phyloP scores from a whole-genome alignment of 495 filamentous ascomycete genomes.

The Lasiosphaeris hirsuta region DNA sequence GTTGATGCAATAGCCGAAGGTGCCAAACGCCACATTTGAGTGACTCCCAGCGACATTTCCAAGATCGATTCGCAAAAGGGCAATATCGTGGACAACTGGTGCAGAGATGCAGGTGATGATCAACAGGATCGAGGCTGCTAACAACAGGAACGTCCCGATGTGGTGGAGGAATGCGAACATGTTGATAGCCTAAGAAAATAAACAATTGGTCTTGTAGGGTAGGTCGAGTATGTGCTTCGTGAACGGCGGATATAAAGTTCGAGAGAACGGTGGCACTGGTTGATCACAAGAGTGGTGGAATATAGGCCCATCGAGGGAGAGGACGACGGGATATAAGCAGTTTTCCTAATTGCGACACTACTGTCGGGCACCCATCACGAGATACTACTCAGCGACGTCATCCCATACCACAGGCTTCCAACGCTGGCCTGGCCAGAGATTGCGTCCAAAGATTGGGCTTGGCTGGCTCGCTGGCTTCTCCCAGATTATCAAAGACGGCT shows the following conservation, averaged over 20 bases:
- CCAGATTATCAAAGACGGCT: background rate
- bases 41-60: slow-evolving; percentile 4
- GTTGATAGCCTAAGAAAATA: background rate
- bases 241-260: background rate
- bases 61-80: slow-evolving; percentile 49
- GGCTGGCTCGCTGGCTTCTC: background rate
- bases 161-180: slow-evolving; percentile 56
- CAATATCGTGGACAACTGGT: slow-evolving; percentile 51
- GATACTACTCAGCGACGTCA: slow-evolving; percentile 6
- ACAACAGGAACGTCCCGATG: slow-evolving; percentile 57
- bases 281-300: too few species aligned
- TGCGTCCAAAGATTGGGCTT: slow-evolving; percentile 1
- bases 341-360: background rate
- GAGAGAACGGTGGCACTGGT: background rate
- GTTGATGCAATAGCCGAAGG: slow-evolving; percentile 54
- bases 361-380: background rate
- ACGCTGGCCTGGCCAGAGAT: background rate
- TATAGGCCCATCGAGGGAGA: background rate
- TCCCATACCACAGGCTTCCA: background rate
- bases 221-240: background rate
- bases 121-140: slow-evolving; percentile 51
- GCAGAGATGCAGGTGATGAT: slow-evolving; percentile 58
- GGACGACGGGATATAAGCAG: slow-evolving; percentile 8
- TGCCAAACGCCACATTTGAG: slow-evolving; percentile 51
- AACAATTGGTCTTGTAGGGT: background rate